phyloP scores from a whole-genome alignment of 202 grass and related monocot genomes.

The Zizania palustris region DNA sequence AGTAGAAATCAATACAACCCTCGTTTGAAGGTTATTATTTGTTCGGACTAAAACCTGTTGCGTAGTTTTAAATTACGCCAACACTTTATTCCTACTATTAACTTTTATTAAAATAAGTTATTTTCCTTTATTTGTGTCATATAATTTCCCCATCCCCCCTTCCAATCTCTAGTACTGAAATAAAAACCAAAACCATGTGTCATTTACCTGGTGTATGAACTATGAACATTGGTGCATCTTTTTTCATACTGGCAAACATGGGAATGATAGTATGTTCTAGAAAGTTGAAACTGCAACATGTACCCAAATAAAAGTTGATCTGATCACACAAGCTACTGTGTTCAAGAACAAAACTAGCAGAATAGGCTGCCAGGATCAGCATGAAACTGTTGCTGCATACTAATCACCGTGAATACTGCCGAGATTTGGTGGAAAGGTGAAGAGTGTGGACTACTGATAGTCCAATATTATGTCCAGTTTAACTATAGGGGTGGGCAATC shows the following conservation, averaged over 20 bases:
- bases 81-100: too few relatives aligned
- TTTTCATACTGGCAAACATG: neutral
- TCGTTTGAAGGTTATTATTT: too few relatives aligned
- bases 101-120: too few relatives aligned
- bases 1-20: too few relatives aligned
- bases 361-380: neutral
- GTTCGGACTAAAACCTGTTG: too few relatives aligned
- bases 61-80: too few relatives aligned
- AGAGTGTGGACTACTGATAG: neutral
- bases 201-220: neutral
- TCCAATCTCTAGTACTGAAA: neutral
- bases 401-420: too few relatives aligned
- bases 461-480: neutral
- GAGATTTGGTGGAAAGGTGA: neutral
- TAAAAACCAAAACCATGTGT: neutral
- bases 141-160: neutral
- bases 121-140: neutral
- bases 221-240: neutral
- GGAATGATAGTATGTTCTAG: too few relatives aligned
- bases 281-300: too few relatives aligned
- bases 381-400: conserved; percentile 7
- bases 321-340: neutral
- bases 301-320: too few relatives aligned
- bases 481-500: too few relatives aligned
- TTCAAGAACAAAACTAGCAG: neutral